Base-by-base conservation (phyloP, 169 alveolate species). In the Plasmodium chabaudi region DNA sequence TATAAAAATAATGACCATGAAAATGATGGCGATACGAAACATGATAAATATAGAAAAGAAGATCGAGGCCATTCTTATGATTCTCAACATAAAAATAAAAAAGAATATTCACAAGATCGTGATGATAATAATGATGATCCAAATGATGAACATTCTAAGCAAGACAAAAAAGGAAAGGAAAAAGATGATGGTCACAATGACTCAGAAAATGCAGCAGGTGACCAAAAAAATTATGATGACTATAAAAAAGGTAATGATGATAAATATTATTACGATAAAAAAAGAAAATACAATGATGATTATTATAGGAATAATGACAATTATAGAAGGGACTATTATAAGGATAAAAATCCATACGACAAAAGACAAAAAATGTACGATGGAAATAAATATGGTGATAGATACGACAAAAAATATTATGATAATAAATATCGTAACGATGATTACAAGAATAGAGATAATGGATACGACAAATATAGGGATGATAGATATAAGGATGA, bases 391-490 rank as follows among this genome's bases (percentile, higher is more conserved):
- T 65, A 79, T 65, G 9, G 9, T 27, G 72, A 79, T 19, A 65
- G 46, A 59, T n/a, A 79, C 67, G 89, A 79, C 10, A 51, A 79
- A 53, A 57, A 51, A 67, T 55, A 67, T 70, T 53, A 79, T 19
- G 27, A 53, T 15, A 67, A 79, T 5, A n/a, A 79, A 7, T 23
- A 23, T 15, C 19, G 68, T 25, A 71, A 71, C n/a, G 23, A 71
- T 21, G 49, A 25, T 67, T n/a, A 77, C 27, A 77, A 65, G 27
- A 64, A 65, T 4, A 17, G 55, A 9, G 51, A 51, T 46, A 42
- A 63, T 42, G 25, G 15, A 49, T 19, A 67, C 5, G 63, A 25
- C n/a, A 60, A 17, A 63, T 46, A 74, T 23, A 21, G 27, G 49
- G 67, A 74, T 7, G 27, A 10, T 10, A 46, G 60, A 27, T 13